phyloP scores from a whole-genome alignment of 177 flowering plant genomes.

The Tripterygium wilfordii region DNA sequence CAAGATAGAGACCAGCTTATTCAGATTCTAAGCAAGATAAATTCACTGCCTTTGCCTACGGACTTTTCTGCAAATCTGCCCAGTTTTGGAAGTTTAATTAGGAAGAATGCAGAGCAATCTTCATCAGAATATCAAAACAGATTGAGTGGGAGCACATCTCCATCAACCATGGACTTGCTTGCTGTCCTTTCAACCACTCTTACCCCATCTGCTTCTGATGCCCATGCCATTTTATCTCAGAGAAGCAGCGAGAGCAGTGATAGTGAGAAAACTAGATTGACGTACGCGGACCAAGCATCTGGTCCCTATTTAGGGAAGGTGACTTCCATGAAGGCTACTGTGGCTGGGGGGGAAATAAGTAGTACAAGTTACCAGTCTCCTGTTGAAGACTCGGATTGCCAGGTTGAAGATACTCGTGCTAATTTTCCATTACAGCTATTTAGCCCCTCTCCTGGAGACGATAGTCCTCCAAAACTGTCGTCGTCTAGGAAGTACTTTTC shows the following conservation, averaged over 20 bases:
- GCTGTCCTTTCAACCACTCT: conserved; percentile 57
- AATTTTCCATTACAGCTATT: conserved; percentile 68
- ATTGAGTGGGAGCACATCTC: conserved; percentile 32
- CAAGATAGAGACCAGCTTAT: conserved; percentile 67
- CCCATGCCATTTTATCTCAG: conserved; percentile 39
- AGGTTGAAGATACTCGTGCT: conserved; percentile 31
- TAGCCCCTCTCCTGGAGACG: conserved; percentile 72
- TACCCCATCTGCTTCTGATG: conserved; percentile 43
- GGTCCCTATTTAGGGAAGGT: conserved; percentile 22
- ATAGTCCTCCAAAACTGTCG: conserved; percentile 48
- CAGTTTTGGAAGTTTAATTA: conserved; percentile 25
- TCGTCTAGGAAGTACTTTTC: conserved; percentile 67
- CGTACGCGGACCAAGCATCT: conserved; percentile 25
- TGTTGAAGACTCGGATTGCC: conserved; percentile 51
- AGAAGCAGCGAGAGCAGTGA: conserved; percentile 37
- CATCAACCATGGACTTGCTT: conserved; percentile 69
- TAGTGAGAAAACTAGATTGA: conserved; percentile 41
- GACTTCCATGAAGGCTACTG: conserved; percentile 18
- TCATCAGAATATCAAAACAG: conserved; percentile 28
- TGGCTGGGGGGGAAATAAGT: conserved; percentile 48
- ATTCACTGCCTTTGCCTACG: conserved; percentile 47
- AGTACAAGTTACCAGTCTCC: conserved; percentile 54
- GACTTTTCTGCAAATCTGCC: conserved; percentile 41
- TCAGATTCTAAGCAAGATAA: conserved; percentile 74
- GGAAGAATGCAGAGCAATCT: conserved; percentile 29